Percentiles rank a stretch among this genome's conserved stretches.
Conservation (phyloP, 1,284 basidiomycete species). For the Schizophyllum commune region DNA sequence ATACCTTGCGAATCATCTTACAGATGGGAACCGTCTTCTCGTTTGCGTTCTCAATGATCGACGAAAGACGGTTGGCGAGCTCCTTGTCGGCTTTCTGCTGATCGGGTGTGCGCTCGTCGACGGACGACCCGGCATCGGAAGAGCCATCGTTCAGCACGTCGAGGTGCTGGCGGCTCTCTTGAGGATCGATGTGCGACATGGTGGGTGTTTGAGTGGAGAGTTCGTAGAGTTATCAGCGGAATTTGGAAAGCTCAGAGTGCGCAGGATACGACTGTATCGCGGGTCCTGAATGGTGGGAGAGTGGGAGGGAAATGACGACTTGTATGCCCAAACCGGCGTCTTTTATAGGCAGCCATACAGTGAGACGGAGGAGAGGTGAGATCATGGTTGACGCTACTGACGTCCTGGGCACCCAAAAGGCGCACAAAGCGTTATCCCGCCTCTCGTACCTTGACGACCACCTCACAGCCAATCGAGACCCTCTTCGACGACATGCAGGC, state of each 20-base stretch:
- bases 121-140: constrained; percentile 21
- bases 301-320: background rate
- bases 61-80: constrained; percentile 24
- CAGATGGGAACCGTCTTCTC: constrained; percentile 21
- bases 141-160: constrained; percentile 21
- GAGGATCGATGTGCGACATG: constrained; percentile 20
- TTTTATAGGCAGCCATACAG: constrained; percentile 17
- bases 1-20: constrained; percentile 28
- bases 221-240: constrained; percentile 11
- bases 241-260: constrained; percentile 14
- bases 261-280: constrained; percentile 19
- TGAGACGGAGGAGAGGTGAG: background rate
- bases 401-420: background rate
- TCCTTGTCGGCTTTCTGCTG: constrained; percentile 22
- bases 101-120: constrained; percentile 15
- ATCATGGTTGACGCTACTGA: background rate
- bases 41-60: constrained; percentile 23
- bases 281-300: background rate
- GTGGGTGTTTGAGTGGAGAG: constrained; percentile 17
- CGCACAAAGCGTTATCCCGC: background rate
- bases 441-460: background rate
- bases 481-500: no score
- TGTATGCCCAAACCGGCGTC: constrained; percentile 11
- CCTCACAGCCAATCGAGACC: background rate
- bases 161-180: constrained; percentile 15